Conservation (phyloP, 169 alveolate genomes). For the Babesia sp. region DNA sequence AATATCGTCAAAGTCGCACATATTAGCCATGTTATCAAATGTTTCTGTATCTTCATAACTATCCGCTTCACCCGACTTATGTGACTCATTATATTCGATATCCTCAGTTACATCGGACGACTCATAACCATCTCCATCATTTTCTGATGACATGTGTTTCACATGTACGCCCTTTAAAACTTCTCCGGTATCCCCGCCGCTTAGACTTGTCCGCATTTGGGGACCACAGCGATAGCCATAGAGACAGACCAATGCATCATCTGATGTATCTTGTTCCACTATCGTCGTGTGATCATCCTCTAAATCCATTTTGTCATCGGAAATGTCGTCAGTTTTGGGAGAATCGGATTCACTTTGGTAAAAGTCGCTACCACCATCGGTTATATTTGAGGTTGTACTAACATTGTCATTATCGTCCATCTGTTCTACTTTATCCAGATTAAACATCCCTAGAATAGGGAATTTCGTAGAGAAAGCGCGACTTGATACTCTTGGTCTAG, state of each 20-base stretch:
- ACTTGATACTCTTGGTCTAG: slow-evolving; percentile 59
- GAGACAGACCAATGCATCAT: neutral
- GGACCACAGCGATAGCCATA: slow-evolving; percentile 10
- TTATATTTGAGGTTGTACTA: neutral
- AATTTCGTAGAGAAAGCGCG: slow-evolving; percentile 57
- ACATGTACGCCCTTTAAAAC: neutral
- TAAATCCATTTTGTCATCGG: too few relatives aligned
- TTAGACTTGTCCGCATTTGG: neutral
- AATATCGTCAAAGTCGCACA: neutral
- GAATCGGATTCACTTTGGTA: too few relatives aligned
- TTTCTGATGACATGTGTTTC: neutral
- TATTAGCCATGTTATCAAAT: neutral
- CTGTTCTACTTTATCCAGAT: slow-evolving; percentile 5
- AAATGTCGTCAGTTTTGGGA: too few relatives aligned
- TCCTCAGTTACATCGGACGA: neutral
- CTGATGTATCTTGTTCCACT: neutral
- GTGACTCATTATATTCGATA: neutral
- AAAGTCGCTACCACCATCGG: too few relatives aligned
- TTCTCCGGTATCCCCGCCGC: neutral
- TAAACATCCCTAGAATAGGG: slow-evolving; percentile 52
- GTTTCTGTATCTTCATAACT: neutral
- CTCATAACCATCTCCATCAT: neutral
- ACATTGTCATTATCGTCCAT: neutral
- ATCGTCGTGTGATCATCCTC: neutral
- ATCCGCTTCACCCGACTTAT: neutral